Base-by-base conservation (phyloP, 257 asterid genomes). In the Buddleja alternifolia region DNA sequence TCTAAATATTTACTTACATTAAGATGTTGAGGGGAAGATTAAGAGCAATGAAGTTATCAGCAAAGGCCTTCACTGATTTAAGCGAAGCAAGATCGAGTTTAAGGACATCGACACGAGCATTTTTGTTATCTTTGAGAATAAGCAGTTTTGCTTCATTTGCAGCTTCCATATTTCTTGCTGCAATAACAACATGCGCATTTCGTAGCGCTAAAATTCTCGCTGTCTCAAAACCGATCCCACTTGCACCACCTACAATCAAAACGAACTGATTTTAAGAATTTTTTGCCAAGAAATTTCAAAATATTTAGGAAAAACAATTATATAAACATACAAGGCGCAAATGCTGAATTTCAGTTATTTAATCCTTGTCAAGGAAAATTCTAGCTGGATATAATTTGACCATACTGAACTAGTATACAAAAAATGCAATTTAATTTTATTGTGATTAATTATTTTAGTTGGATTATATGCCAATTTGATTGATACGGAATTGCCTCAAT, bases 161-260 rank as follows among this genome's bases (percentile, higher is more conserved):
- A 66, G 86, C 88, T 17, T 84, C 89, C 36, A 80, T 60, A 63
- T 92, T 86, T 62, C 98, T 77, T 34, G 95, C 96, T 21, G 81
- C 98, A 11, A 92, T 90, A 8, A 92, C 47, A 0, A 90, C 96
- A 57, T 82, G 95, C 0, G 80, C 93, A 34, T 83, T 86, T 79
- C 96, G 85, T 52, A 73, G 70, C 0, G 95, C 90, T 57, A 92
- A 71, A 48, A 92, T 90, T 73, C 98, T 79, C 36, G 85, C 83
- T 6, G 96, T 89, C 75, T 92, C 97, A 60, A 85, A 37, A 15
- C 98, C 96, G 10, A 92, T 87, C 53, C 98, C 98, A 20, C 82
- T 80, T 50, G 92, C 94, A 56, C 92, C 98, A 1, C 97, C 97
- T 92, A 80, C 73, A 53, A 9, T 47, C n/a, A 44, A 15, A n/a